Conservation (phyloP, 352 stramenopile genomes). For the Poterioochromonas sp. region DNA sequence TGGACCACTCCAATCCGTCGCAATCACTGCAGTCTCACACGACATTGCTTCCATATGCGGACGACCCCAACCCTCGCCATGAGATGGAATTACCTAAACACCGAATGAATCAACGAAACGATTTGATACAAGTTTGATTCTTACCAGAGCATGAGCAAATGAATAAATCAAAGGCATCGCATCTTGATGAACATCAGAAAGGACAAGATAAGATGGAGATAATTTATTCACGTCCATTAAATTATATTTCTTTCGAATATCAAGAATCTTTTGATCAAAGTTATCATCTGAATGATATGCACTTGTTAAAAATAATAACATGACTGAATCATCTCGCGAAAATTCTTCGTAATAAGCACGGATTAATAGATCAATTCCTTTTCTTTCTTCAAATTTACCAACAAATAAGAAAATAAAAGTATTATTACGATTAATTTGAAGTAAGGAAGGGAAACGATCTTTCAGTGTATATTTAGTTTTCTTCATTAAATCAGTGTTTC, state of each 20-base stretch:
- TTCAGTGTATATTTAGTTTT: not conserved
- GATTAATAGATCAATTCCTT: constrained; percentile 74
- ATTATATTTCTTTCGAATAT: not conserved
- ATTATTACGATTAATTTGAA: not conserved
- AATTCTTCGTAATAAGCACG: constrained; percentile 70
- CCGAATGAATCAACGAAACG: constrained; percentile 49
- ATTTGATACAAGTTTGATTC: not conserved
- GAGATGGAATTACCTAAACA: constrained; percentile 65
- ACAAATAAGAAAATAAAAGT: constrained; percentile 70
- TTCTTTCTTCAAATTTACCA: constrained; percentile 85
- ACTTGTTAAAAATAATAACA: constrained; percentile 70
- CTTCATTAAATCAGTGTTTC: not conserved
- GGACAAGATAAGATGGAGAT: not conserved
- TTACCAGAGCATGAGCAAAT: not conserved
- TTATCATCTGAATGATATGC: constrained; percentile 57
- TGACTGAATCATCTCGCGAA: constrained; percentile 52
- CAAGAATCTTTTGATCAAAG: constrained; percentile 25
- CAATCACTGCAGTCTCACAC: constrained; percentile 73
- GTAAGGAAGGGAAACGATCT: not conserved
- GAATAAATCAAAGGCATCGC: constrained; percentile 53
- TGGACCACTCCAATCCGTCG: constrained; percentile 76
- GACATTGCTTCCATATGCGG: constrained; percentile 84
- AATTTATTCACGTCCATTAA: not conserved
- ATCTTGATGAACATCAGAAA: constrained; percentile 46
- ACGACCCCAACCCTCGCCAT: constrained; percentile 83